A percentile compares a stretch with the other conserved stretches of the same genome.
These are phyloP conservation scores for Theobroma cacao DNA, from an alignment of 345 rosid species.

Conservation along the genomic window DNA sequence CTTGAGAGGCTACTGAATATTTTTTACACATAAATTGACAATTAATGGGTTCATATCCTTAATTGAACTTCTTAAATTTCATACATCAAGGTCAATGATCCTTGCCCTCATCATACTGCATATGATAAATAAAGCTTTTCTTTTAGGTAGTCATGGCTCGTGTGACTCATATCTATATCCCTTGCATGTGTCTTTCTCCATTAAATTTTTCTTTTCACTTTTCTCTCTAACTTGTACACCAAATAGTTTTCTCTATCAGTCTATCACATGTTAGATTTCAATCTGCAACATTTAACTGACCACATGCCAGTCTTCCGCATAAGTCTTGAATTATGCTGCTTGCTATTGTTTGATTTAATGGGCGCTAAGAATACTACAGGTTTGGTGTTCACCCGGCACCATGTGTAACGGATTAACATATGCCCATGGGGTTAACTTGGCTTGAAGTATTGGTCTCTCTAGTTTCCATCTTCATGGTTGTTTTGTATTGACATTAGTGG, in stretches of 20 bases:
- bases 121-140: background rate
- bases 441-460: background rate
- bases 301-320: background rate
- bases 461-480: background rate
- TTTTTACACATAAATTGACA: background rate
- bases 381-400: background rate
- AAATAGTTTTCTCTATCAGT: background rate
- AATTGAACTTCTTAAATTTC: background rate
- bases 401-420: background rate
- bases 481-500: background rate
- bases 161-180: background rate
- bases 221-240: background rate
- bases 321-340: background rate
- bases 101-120: background rate
- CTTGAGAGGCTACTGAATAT: background rate
- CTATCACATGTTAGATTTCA: background rate
- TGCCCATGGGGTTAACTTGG: background rate
- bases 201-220: background rate
- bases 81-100: background rate
- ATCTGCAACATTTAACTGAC: background rate
- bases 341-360: slow-evolving; percentile 1
- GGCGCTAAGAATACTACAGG: background rate
- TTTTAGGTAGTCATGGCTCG: background rate
- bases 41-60: background rate
- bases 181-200: background rate